These are phyloP conservation scores for Ottelia alismoides DNA, from an alignment of 106 monocot species.

Conservation along the genomic window DNA sequence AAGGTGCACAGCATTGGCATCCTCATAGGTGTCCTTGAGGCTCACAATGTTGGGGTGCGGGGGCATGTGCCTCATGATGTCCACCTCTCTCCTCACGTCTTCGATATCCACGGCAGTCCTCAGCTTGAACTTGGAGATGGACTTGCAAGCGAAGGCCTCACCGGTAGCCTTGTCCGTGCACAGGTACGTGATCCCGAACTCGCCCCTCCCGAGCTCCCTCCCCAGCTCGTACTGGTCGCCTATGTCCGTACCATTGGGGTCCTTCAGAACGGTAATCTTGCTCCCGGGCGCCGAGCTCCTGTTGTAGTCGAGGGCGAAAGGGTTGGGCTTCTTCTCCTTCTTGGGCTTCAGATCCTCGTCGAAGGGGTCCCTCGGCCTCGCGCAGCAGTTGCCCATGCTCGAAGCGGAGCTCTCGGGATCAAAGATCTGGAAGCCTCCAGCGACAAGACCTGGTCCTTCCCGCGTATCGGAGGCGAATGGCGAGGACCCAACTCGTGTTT, in stretches of 20 bases:
- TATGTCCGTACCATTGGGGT: conserved; percentile 10
- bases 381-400: conserved; percentile 19
- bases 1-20: conserved; percentile 13
- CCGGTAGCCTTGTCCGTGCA: conserved; percentile 7
- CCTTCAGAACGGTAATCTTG: conserved; percentile 9
- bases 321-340: conserved; percentile 12
- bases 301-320: conserved; percentile 5
- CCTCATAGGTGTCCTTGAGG: conserved; percentile 17
- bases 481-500: conserved; percentile 1
- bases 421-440: not conserved
- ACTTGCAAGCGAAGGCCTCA: conserved; percentile 13
- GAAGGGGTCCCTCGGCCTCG: not conserved
- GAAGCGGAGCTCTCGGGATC: not conserved
- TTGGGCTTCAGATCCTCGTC: not conserved
- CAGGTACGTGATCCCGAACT: conserved; percentile 14
- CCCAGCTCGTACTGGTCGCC: conserved; percentile 8
- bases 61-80: conserved; percentile 19
- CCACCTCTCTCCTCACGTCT: conserved; percentile 18
- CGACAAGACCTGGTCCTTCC: not conserved
- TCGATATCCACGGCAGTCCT: conserved; percentile 12
- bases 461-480: too few relatives aligned
- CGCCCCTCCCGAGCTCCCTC: conserved; percentile 14
- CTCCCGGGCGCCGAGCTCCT: too few relatives aligned
- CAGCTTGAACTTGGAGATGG: conserved; percentile 18
- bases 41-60: conserved; percentile 12